Evolutionary conservation across 202 grass and related monocot species (phyloP).

Genomic region (Saccharum hybrid): DNA sequence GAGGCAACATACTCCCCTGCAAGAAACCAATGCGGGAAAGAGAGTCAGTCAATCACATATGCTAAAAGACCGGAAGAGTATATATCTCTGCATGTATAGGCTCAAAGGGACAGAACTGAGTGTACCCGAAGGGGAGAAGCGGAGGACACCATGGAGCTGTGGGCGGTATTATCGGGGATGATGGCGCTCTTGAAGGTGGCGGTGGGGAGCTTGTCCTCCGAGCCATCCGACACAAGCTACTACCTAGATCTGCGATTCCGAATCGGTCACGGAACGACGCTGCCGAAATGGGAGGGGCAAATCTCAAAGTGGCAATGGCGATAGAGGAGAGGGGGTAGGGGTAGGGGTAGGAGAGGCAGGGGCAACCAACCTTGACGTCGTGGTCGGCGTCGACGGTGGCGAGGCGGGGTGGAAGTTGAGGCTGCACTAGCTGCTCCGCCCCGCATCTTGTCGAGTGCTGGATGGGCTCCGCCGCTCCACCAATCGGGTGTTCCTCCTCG

Average conservation of each 20-base stretch:
- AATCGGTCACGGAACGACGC: background rate
- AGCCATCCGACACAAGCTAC: conserved; percentile 48
- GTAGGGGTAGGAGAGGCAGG: background rate
- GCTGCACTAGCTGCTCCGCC: conserved; percentile 89
- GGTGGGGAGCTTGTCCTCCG: conserved; percentile 63
- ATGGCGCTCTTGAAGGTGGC: no score
- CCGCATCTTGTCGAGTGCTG: conserved; percentile 45
- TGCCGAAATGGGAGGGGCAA: background rate
- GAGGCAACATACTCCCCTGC: conserved; percentile 83
- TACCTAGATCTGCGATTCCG: conserved; percentile 66
- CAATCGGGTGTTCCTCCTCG: background rate
- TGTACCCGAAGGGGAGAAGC: no score
- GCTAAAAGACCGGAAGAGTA: no score
- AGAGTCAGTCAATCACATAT: background rate
- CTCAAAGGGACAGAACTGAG: no score
- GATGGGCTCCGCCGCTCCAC: no score
- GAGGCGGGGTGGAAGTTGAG: conserved; percentile 89
- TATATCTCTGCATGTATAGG: no score
- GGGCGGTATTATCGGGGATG: no score
- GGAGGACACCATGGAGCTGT: conserved; percentile 48
- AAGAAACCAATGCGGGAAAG: conserved; percentile 26
- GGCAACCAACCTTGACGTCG: conserved; percentile 75
- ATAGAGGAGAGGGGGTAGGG: background rate
- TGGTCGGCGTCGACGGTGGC: conserved; percentile 89
- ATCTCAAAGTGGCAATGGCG: background rate